phyloP scores from a whole-genome alignment of 495 filamentous ascomycete genomes.

The Glonium stellatum region DNA sequence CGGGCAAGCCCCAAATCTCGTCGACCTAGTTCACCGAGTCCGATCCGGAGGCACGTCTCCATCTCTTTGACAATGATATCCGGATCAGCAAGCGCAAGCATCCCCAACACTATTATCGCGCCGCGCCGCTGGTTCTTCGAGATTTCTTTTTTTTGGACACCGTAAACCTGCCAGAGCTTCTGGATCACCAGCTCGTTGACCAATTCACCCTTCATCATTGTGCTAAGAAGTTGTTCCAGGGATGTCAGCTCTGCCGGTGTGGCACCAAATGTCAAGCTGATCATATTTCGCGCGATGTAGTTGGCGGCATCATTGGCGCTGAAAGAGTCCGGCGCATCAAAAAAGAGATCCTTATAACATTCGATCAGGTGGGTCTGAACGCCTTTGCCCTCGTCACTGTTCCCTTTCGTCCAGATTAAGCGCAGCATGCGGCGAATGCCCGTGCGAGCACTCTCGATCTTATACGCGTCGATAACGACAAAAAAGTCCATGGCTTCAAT shows the following conservation, averaged over 20 bases:
- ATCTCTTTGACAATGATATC: constrained; percentile 91
- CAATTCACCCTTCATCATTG: constrained; percentile 92
- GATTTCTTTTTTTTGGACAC: constrained; percentile 86
- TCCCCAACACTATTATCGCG: constrained; percentile 92
- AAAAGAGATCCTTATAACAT: constrained; percentile 92
- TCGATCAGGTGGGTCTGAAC: constrained; percentile 96
- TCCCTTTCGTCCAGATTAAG: constrained; percentile 98
- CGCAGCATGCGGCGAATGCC: constrained; percentile 93
- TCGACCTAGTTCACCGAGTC: constrained; percentile 72
- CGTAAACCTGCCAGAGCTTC: constrained; percentile 97
- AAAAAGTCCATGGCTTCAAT: constrained; percentile 99
- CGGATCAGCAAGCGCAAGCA: constrained; percentile 88
- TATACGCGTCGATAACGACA: constrained; percentile 87
- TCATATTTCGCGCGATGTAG: constrained; percentile 97
- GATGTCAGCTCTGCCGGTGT: constrained; percentile 92
- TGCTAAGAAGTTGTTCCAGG: constrained; percentile 85
- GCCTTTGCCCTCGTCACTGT: constrained; percentile 97
- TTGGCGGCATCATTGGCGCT: constrained; percentile 85
- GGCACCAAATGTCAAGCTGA: constrained; percentile 90
- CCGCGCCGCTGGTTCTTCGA: constrained; percentile 87
- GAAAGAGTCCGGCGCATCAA: constrained; percentile 84
- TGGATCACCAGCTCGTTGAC: constrained; percentile 78
- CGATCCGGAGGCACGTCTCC: constrained; percentile 86
- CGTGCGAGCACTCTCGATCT: constrained; percentile 78
- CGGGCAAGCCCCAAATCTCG: constrained; percentile 82